Base-by-base conservation (phyloP, 1,284 basidiomycete genomes). In the Inonotus hispidus region DNA sequence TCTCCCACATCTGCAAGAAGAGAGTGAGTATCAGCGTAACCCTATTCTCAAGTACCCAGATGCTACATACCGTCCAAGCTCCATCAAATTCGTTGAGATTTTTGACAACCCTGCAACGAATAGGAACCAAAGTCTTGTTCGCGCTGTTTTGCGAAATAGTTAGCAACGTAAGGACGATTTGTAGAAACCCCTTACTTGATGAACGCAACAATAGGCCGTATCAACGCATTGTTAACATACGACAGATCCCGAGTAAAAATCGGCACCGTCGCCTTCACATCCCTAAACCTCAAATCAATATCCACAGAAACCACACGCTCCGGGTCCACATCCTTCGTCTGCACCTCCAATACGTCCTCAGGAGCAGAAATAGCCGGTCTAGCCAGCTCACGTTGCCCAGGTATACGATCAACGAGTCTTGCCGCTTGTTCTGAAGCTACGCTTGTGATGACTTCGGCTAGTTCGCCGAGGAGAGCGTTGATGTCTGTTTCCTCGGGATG, bases 151-250 rank as follows among this genome's bases (percentile, higher is more conserved):
- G 25, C 29, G 23, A 50, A 53, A 72, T 47, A 71, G 65, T 58
- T 45, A 41, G 38, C 16, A 23, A 52, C 14, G 59, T 54, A 38
- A 53, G 11, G 57, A 61, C 27, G 46, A 39, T 39, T 10, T 27
- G 35, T 52, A 7, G 32, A 35, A 19, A 16, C 29, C 1, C 77
- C 88, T 65, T 68, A 94, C 92, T 97, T 97, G 85, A 99, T 97
- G 71, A 99, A 99, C 0, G 95, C 95, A 4, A 99, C 97, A 65
- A 99, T 98, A 3, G 97, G 96, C 62, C 97, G 77, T 46, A 98
- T 91, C 35, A 99, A 78, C n/a, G 96, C 97, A 70, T 90, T 93
- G 69, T 96, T 96, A 64, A 91, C 89, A 70, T 98, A 93, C 58
- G 91, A 93, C 61, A 99, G 71, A 68, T 95, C 91, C 50, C 79